A percentile compares a stretch with the other conserved stretches of the same genome.
Conservation (phyloP, 2,329 filamentous ascomycete genomes). For the Epichloe sp. region DNA sequence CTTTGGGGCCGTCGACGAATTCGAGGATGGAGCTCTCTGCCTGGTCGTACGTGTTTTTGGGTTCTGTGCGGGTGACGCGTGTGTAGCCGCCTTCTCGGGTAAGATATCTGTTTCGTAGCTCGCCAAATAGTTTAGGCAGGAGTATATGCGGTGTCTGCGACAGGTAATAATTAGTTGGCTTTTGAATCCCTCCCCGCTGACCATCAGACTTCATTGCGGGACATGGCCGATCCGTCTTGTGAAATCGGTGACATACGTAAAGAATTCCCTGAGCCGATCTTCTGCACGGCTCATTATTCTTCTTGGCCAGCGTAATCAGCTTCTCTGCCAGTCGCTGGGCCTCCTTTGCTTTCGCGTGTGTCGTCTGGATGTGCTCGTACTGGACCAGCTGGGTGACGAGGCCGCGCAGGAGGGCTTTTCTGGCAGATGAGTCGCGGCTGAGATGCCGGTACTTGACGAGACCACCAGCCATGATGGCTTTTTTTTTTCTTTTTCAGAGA, state of each 20-base stretch:
- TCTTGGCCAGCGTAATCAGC: conserved; percentile 86
- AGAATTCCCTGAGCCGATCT: conserved; percentile 68
- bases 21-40: conserved; percentile 84
- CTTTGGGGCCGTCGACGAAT: conserved; percentile 84
- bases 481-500: neutral
- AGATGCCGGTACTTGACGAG: conserved; percentile 81
- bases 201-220: too few relatives aligned
- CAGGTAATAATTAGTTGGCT: neutral
- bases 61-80: conserved; percentile 82
- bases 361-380: conserved; percentile 87
- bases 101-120: conserved; percentile 67
- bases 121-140: conserved; percentile 78
- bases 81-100: conserved; percentile 84
- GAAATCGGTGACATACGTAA: conserved; percentile 47
- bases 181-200: neutral
- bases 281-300: conserved; percentile 71
- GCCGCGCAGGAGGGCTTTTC: conserved; percentile 87
- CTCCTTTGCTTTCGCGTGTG: conserved; percentile 95
- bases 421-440: conserved; percentile 71
- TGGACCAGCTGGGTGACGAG: conserved; percentile 89
- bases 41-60: conserved; percentile 71
- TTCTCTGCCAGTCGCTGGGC: conserved; percentile 88
- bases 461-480: conserved; percentile 63
- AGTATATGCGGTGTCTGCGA: conserved; percentile 51
- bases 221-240: too few relatives aligned